These are phyloP conservation scores for Diplogelasinospora grovesii DNA, from an alignment of 495 filamentous ascomycete genomes.

Conservation along the genomic window DNA sequence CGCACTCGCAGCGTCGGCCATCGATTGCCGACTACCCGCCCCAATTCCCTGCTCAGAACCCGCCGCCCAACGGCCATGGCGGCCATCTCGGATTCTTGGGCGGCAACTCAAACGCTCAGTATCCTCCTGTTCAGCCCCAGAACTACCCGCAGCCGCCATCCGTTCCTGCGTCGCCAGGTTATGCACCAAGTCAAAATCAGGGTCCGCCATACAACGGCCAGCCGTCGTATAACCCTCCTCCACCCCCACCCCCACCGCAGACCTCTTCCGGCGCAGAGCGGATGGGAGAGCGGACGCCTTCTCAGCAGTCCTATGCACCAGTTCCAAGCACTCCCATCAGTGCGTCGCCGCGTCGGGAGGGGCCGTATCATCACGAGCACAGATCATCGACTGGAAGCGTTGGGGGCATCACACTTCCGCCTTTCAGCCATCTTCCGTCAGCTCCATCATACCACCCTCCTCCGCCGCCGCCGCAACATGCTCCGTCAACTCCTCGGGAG, in stretches of 20 bases:
- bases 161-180: conserved; percentile 35
- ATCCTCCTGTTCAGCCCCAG: conserved; percentile 30
- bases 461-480: conserved; percentile 2
- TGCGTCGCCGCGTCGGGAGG: conserved; percentile 22
- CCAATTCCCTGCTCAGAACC: conserved; percentile 35
- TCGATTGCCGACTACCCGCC: conserved; percentile 47
- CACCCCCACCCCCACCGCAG: conserved; percentile 36
- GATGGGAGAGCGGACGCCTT: conserved; percentile 20
- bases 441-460: too few species aligned
- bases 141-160: conserved; percentile 42
- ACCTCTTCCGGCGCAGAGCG: conserved; percentile 26
- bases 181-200: conserved; percentile 28
- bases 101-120: conserved; percentile 21
- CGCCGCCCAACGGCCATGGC: conserved; percentile 26
- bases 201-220: conserved; percentile 12
- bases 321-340: conserved; percentile 18
- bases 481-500: conserved; percentile 3
- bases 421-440: conserved; percentile 4
- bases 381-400: conserved; percentile 4
- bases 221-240: conserved; percentile 30
- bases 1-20: conserved; percentile 46
- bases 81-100: conserved; percentile 32
- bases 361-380: conserved; percentile 13
- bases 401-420: conserved; percentile 10
- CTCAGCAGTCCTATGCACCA: conserved; percentile 26